phyloP scores from a whole-genome alignment of 345 rosid genomes.

The Heritiera fomes region DNA sequence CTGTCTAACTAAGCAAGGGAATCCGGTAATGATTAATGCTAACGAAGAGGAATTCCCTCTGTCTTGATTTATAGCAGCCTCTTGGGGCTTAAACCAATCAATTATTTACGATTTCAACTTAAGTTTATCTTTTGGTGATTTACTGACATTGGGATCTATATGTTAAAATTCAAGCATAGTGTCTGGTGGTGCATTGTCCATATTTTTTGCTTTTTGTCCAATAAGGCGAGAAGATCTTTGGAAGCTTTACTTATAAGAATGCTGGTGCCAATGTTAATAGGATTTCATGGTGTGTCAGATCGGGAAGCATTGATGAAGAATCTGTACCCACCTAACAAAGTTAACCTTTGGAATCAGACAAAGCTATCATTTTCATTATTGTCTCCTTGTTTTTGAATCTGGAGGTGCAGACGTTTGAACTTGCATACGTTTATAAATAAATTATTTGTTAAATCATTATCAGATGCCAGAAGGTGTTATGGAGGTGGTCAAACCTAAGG shows the following conservation, averaged over 20 bases:
- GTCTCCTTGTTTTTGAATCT: constrained; percentile 22
- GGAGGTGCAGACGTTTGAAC: constrained; percentile 17
- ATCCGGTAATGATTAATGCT: too few species aligned
- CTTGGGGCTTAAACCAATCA: too few species aligned
- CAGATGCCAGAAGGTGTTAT: constrained; percentile 53
- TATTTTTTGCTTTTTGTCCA: not conserved
- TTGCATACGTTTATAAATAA: not conserved
- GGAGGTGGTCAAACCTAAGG: constrained; percentile 66
- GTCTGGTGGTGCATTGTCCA: not conserved
- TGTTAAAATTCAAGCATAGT: not conserved
- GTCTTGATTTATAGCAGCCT: not conserved
- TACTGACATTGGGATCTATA: not conserved
- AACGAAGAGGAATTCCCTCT: not conserved
- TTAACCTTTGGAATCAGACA: constrained; percentile 26
- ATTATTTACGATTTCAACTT: not conserved
- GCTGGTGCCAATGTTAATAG: constrained; percentile 24
- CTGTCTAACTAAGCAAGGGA: too few species aligned
- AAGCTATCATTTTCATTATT: constrained; percentile 22
- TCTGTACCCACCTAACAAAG: constrained; percentile 21
- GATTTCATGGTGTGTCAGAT: constrained; percentile 22
- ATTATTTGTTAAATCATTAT: constrained; percentile 17
- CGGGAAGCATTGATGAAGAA: constrained; percentile 31
- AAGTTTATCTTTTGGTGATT: too few species aligned
- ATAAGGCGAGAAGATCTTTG: constrained; percentile 19
- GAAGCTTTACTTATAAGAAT: constrained; percentile 29